Evolutionary conservation across 257 asterid species (phyloP).

Genomic region (Striga asiatica): DNA sequence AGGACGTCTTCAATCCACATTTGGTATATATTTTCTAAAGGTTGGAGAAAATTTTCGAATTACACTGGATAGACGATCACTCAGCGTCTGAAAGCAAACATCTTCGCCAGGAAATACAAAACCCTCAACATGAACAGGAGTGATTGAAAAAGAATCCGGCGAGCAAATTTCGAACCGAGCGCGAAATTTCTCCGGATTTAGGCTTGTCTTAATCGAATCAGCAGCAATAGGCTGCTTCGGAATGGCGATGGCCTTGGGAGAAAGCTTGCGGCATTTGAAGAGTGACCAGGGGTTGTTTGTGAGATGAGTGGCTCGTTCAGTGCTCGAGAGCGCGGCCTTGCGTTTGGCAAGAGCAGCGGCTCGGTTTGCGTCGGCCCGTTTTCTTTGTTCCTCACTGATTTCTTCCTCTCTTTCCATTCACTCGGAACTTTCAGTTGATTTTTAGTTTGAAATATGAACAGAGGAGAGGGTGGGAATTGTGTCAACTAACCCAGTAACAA

Average conservation of each 20-base stretch:
- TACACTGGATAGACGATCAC: constrained; percentile 49
- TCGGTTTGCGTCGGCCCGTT: constrained; percentile 71
- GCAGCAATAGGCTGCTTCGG: constrained; percentile 15
- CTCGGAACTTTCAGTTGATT: not conserved
- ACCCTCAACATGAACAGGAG: constrained; percentile 50
- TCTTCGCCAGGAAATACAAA: constrained; percentile 54
- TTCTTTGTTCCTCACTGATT: constrained; percentile 72
- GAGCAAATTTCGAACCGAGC: constrained; percentile 72
- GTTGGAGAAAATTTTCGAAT: not conserved
- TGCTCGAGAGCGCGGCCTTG: constrained; percentile 32
- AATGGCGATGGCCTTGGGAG: constrained; percentile 14
- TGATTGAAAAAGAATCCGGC: constrained; percentile 67
- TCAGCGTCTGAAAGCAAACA: constrained; percentile 42
- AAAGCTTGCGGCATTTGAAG: constrained; percentile 61
- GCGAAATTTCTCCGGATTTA: constrained; percentile 31
- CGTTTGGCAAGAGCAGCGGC: constrained; percentile 87
- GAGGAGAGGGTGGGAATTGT: not conserved
- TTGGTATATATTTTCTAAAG: not conserved
- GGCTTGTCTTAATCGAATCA: constrained; percentile 11
- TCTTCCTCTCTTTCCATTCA: constrained; percentile 28
- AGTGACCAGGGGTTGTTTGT: constrained; percentile 26
- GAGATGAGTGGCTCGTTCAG: constrained; percentile 3
- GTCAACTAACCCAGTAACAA: too few species aligned
- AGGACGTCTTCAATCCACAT: too few species aligned
- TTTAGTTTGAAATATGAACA: constrained; percentile 1